Conservation (phyloP, 1,139 yeast genomes). For the Debaryomyces psychrophilus region DNA sequence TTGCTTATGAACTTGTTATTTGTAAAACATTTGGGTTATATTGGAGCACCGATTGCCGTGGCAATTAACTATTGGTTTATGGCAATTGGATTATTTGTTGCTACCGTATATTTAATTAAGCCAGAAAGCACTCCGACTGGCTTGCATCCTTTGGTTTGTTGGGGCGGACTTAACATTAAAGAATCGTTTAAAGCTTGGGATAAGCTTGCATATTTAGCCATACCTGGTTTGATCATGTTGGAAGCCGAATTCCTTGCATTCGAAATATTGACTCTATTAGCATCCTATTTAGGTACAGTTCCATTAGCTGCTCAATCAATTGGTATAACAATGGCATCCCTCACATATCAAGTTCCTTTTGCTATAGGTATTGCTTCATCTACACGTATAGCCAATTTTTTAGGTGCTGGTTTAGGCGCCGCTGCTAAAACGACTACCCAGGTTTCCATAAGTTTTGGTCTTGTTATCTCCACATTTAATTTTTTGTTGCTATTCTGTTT, state of each 20-base stretch:
- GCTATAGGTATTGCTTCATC: constrained; percentile 64
- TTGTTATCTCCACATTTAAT: constrained; percentile 44
- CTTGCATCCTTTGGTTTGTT: constrained; percentile 46
- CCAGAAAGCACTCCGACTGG: constrained; percentile 46
- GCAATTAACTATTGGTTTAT: constrained; percentile 59
- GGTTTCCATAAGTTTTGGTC: constrained; percentile 50
- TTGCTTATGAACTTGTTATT: constrained; percentile 51
- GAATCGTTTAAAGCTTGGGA: constrained; percentile 52
- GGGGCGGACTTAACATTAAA: constrained; percentile 36
- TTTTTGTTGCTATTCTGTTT: constrained; percentile 43
- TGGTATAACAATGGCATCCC: constrained; percentile 57
- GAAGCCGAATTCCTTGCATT: constrained; percentile 63
- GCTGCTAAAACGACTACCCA: constrained; percentile 51
- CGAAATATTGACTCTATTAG: constrained; percentile 57
- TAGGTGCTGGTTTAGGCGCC: constrained; percentile 55
- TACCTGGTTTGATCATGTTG: constrained; percentile 61
- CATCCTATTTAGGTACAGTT: constrained; percentile 57
- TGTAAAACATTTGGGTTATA: constrained; percentile 45
- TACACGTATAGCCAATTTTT: constrained; percentile 59
- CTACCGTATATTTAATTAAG: constrained; percentile 42
- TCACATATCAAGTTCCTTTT: constrained; percentile 57
- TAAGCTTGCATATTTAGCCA: constrained; percentile 49
- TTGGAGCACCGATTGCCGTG: constrained; percentile 64
- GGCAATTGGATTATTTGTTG: constrained; percentile 49
- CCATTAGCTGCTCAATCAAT: constrained; percentile 62